Evolutionary conservation across 1,139 yeast genomes (phyloP), one percentile per base, ranked within the genome.

Genomic region (Candida buenavistaensis): DNA sequence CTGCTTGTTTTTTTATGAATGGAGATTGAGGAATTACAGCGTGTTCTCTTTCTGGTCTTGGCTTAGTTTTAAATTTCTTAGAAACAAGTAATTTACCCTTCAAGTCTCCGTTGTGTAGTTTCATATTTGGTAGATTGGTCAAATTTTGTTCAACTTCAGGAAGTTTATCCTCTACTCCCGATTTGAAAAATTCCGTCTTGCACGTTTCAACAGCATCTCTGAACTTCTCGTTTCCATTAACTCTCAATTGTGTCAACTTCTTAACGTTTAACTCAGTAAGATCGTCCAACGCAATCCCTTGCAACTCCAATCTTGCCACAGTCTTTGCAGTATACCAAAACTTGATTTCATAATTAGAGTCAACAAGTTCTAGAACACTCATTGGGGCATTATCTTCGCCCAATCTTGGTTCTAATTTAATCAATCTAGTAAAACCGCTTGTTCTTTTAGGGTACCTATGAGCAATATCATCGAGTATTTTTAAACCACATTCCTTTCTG

Each of bases 371-470:
- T 37, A 94, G 57, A 11, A 92, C 82, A 2, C 95, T 82, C 72
- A 86, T 92, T 14, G 94, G 92, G 0, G 97, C 96, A 45, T 82
- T 84, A 57, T 94, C 98, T 47, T 92, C 94, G 7, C 75, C 75
- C 35, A 83, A 62, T 49, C 98, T 73, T 21, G 94, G 89, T 58
- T 92, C 97, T 44, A 94, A 68, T 50, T 78, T 81, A 47, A 90
- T 65, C 40, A 90, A 78, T 46, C 98, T 76, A 10, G 97, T 89
- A 64, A 82, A 92, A 2, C 97, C 97, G 43, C 88, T 86, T 1
- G 63, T 56, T 59, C 96, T 74, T 21, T 62, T 53, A 6, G 68
- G 57, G 54, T 85, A 90, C 47, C 96, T 71, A 26, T 73, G 64
- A 3, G 78, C 76, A 30, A 89, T 66, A 32, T 79, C 89, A 11